Evolutionary conservation across 176 grass and related monocot genomes (phyloP).

Genomic region (Paspalum notatum): DNA sequence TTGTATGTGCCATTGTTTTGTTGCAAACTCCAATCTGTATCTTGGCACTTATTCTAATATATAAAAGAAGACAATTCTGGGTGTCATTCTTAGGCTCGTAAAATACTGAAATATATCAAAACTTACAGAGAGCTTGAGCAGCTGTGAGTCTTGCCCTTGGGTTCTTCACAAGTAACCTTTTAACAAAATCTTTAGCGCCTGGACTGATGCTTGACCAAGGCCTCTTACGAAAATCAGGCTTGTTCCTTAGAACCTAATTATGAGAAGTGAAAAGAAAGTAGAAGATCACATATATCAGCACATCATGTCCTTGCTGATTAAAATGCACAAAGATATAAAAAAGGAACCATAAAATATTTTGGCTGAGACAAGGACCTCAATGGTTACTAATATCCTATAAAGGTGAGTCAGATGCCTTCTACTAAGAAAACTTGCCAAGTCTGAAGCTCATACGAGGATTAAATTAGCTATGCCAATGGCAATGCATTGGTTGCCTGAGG

Average conservation of each 20-base stretch:
- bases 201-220: slow-evolving; percentile 88
- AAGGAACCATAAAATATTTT: neutral
- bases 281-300: slow-evolving; percentile 31
- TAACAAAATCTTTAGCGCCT: slow-evolving; percentile 95
- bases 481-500: slow-evolving; percentile 17
- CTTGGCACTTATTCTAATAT: slow-evolving; percentile 1
- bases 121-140: slow-evolving; percentile 97
- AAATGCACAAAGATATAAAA: slow-evolving; percentile 29
- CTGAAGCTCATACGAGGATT: slow-evolving; percentile 15
- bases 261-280: slow-evolving; percentile 36
- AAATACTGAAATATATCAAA: slow-evolving; percentile 27
- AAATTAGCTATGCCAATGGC: slow-evolving; percentile 14
- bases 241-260: slow-evolving; percentile 88
- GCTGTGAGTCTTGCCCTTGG: slow-evolving; percentile 94
- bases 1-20: neutral
- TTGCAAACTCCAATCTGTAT: neutral
- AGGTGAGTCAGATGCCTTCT: neutral
- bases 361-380: neutral
- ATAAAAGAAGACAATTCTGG: slow-evolving; percentile 1
- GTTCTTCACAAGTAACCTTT: slow-evolving; percentile 88
- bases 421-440: neutral
- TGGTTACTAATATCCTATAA: slow-evolving; percentile 10
- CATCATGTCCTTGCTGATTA: slow-evolving; percentile 21
- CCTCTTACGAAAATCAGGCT: slow-evolving; percentile 91
- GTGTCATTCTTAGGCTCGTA: slow-evolving; percentile 6